Base-by-base conservation (phyloP, 2,329 filamentous ascomycete species). In the Coleophoma cylindrospora region DNA sequence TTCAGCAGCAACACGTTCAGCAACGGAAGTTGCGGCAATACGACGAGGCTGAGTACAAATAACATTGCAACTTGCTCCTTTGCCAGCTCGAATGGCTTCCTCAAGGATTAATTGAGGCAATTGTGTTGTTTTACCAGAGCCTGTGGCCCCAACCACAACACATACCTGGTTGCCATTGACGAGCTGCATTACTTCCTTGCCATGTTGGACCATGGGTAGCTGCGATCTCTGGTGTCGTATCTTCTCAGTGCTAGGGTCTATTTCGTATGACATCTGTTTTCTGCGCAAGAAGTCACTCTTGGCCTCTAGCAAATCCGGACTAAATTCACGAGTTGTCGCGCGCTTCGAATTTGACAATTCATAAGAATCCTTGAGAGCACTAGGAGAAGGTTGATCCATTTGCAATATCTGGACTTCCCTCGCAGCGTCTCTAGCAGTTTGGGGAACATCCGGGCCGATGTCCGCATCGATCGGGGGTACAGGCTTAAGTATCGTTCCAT, bases 41-140 rank as follows among this genome's bases (percentile, higher is more conserved):
- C 94, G 82, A 50, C 92, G 84, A 12, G 94, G 94, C 61, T 99
- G 94, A 0, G 92, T 97, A 61, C 95, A 95, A 50, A 97, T 81
- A 55, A 99, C 94, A 62, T 94, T 96, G 34, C 84, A 87, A 11
- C 80, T 79, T 14, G 78, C 79, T 3, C 91, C 92, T 11, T 92
- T 74, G 9, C 84, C 82, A 40, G 79, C 76, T 53, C 78, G 75
- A 57, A 95, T 95, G 52, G 96, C 74, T 60, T 96, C 87, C 61
- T 97, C 92, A 1, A 97, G 75, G 43, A 99, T 77, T 66, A 97
- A 96, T 66, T 97, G 94, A 34, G 97, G 89, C 2, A 90, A 91
- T 67, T 99, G 94, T 1, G 92, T 97, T 47, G 89, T 95, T 68
- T 97, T 97, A 64, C 92, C 92, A 27, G 89, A 95, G 46, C 92